These are phyloP conservation scores for Tremellales sp. DNA, from an alignment of 1,284 basidiomycete species.

Conservation along the genomic window DNA sequence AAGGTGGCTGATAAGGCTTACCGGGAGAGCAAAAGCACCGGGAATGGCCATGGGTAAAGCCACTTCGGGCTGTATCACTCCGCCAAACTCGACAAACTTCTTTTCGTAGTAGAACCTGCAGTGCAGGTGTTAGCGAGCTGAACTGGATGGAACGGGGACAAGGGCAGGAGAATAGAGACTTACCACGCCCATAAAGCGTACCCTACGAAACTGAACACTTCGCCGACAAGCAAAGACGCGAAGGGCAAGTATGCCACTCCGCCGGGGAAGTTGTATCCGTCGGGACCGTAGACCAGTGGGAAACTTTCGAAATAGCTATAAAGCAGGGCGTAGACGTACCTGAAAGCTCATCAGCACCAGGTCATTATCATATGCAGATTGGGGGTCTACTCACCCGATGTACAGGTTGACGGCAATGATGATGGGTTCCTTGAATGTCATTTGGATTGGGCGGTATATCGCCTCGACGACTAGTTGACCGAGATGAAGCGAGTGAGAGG, in stretches of 20 bases:
- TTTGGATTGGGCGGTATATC: slow-evolving; percentile 25
- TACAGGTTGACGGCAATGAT: slow-evolving; percentile 34
- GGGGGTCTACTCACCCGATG: slow-evolving; percentile 11
- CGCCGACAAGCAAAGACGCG: slow-evolving; percentile 27
- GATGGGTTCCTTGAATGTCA: slow-evolving; percentile 37
- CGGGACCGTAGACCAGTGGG: slow-evolving; percentile 26
- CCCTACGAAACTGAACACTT: slow-evolving; percentile 17
- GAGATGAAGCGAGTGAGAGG: slow-evolving; percentile 5
- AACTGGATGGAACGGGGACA: not conserved
- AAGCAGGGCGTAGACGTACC: slow-evolving; percentile 20
- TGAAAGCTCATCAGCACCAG: not conserved
- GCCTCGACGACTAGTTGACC: slow-evolving; percentile 14
- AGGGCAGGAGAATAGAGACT: slow-evolving; percentile 3
- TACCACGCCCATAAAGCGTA: slow-evolving; percentile 27
- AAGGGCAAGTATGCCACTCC: slow-evolving; percentile 27
- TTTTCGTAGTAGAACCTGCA: not conserved
- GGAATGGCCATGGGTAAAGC: slow-evolving; percentile 25
- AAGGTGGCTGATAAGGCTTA: slow-evolving; percentile 5
- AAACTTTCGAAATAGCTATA: slow-evolving; percentile 32
- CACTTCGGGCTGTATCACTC: slow-evolving; percentile 17
- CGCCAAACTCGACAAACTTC: not conserved
- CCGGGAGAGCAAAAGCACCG: slow-evolving; percentile 27
- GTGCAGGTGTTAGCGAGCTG: not conserved
- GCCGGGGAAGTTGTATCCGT: slow-evolving; percentile 26
- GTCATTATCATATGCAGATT: not conserved